Conservation (phyloP, 2,329 filamentous ascomycete species). For the Colletotrichum magnum region DNA sequence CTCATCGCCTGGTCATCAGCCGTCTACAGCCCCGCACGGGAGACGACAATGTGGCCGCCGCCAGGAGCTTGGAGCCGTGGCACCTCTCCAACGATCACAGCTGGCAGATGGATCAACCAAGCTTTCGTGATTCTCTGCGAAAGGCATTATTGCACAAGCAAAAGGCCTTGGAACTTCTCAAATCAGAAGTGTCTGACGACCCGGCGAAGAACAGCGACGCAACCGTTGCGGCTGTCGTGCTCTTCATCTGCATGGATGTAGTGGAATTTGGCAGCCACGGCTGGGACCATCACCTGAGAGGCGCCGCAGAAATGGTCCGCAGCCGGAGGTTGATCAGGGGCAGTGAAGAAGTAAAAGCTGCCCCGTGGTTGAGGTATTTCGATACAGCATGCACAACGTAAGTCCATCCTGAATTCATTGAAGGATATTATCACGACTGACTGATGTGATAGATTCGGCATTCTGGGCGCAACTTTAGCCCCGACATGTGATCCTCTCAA, state of each 20-base stretch:
- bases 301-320: slow-evolving; percentile 26
- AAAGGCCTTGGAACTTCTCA: slow-evolving; percentile 14
- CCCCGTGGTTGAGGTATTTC: slow-evolving; percentile 29
- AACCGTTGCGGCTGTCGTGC: slow-evolving; percentile 28
- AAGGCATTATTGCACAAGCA: slow-evolving; percentile 30
- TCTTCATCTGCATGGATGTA: slow-evolving; percentile 36
- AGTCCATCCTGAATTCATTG: background rate
- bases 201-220: slow-evolving; percentile 23
- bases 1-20: slow-evolving; percentile 32
- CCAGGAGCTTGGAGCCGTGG: background rate
- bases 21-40: background rate
- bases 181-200: slow-evolving; percentile 12
- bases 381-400: slow-evolving; percentile 34
- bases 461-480: slow-evolving; percentile 30
- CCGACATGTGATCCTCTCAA: background rate
- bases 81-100: slow-evolving; percentile 8
- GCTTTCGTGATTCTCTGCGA: slow-evolving; percentile 5
- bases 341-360: background rate
- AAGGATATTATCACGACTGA: background rate
- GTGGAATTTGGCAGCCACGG: slow-evolving; percentile 35
- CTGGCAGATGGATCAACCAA: slow-evolving; percentile 20
- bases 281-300: slow-evolving; percentile 30
- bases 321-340: background rate
- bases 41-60: background rate
- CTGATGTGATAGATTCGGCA: background rate